phyloP scores from a whole-genome alignment of 495 filamentous ascomycete genomes.

The Hyaloscypha variabilis region DNA sequence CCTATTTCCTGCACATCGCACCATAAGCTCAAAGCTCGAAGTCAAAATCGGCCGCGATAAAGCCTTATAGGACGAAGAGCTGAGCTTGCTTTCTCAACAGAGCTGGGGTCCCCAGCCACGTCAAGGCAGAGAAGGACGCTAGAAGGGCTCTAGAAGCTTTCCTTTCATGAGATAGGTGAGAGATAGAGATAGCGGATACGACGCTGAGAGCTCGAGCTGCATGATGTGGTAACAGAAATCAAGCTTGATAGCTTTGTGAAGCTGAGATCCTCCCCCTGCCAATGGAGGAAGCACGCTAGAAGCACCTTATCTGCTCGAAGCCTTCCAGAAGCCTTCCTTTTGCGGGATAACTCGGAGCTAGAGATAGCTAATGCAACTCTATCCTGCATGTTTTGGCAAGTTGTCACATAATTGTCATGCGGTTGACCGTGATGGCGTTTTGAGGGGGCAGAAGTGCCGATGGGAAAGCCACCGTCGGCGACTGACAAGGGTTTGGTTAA shows the following conservation, averaged over 20 bases:
- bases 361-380: background rate
- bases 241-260: too few species aligned
- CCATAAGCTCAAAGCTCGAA: too few species aligned
- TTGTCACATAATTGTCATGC: too few species aligned
- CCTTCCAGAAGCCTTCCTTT: constrained; percentile 10
- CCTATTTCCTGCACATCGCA: too few species aligned
- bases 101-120: background rate
- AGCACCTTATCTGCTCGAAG: background rate
- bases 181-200: background rate
- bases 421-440: too few species aligned
- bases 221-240: too few species aligned
- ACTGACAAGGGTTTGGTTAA: background rate
- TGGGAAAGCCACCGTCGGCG: background rate
- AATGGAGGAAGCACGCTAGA: constrained; percentile 1
- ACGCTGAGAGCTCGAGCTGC: background rate
- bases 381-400: too few species aligned
- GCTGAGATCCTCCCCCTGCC: background rate
- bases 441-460: background rate
- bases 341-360: constrained; percentile 7
- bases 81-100: background rate
- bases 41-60: too few species aligned
- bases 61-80: background rate
- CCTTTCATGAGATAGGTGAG: background rate
- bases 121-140: background rate
- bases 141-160: constrained; percentile 6